These are phyloP conservation scores for Salix exigua DNA, from an alignment of 345 rosid species.

Conservation along the genomic window DNA sequence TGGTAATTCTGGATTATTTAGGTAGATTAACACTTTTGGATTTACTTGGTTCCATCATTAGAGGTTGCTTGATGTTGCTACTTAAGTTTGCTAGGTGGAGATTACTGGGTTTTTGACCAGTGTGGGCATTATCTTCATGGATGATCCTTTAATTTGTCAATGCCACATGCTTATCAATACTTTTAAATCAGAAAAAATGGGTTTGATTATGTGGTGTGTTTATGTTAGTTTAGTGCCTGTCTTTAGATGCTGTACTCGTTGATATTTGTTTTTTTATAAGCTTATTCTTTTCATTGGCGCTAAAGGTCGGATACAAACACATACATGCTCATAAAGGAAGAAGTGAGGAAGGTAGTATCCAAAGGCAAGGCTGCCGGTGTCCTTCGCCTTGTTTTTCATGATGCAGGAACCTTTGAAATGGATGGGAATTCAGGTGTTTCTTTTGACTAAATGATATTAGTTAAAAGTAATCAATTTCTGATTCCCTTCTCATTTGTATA, in stretches of 20 bases:
- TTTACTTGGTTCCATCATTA: not conserved
- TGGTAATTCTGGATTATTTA: not conserved
- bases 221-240: not conserved
- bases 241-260: not conserved
- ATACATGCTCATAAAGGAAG: slow-evolving; percentile 41
- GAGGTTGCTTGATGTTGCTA: not conserved
- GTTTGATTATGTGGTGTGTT: not conserved
- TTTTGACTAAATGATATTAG: not conserved
- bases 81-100: not conserved
- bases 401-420: slow-evolving; percentile 85
- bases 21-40: not conserved
- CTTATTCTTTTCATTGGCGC: slow-evolving; percentile 3
- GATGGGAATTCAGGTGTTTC: slow-evolving; percentile 50
- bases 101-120: not conserved
- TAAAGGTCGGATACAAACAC: slow-evolving; percentile 34
- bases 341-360: slow-evolving; percentile 62
- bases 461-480: not conserved
- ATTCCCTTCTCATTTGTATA: not conserved
- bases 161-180: not conserved
- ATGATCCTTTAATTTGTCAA: not conserved
- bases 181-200: too few relatives aligned
- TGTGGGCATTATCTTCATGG: too few relatives aligned
- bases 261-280: not conserved
- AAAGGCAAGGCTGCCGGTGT: slow-evolving; percentile 94
- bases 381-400: slow-evolving; percentile 95